Evolutionary conservation across 148 eudicot genomes (phyloP).

Genomic region (Arbutus unedo): DNA sequence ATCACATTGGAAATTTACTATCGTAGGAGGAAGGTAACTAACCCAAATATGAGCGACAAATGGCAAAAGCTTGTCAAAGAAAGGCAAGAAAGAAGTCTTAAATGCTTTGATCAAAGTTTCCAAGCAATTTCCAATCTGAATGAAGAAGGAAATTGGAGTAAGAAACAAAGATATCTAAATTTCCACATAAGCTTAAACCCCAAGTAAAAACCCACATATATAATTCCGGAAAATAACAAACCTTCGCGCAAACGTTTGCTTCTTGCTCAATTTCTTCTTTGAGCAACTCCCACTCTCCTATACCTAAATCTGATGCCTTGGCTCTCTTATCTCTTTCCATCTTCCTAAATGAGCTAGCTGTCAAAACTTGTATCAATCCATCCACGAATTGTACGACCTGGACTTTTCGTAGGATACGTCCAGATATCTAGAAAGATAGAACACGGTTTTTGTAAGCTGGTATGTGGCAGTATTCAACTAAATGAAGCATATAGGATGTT

Average conservation of each 20-base stretch:
- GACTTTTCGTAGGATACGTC: slow-evolving; percentile 32
- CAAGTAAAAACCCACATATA: not conserved
- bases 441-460: not conserved
- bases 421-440: slow-evolving; percentile 27
- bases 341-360: slow-evolving; percentile 37
- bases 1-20: not conserved
- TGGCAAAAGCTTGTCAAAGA: slow-evolving; percentile 41
- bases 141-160: not conserved
- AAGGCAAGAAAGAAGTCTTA: slow-evolving; percentile 46
- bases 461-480: not conserved
- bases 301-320: slow-evolving; percentile 43
- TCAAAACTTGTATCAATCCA: slow-evolving; percentile 34
- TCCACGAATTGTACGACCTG: slow-evolving; percentile 39
- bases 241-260: slow-evolving; percentile 16
- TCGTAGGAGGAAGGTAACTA: slow-evolving; percentile 13
- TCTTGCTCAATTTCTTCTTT: slow-evolving; percentile 50
- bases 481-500: not conserved
- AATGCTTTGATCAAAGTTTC: slow-evolving; percentile 43
- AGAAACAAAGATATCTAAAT: not conserved
- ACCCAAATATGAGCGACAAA: slow-evolving; percentile 48
- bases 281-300: slow-evolving; percentile 39
- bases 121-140: slow-evolving; percentile 44
- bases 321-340: slow-evolving; percentile 37
- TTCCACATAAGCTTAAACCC: not conserved
- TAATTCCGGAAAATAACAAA: not conserved